phyloP scores from a whole-genome alignment of 352 stramenopile genomes.

The Globisporangium lucens region DNA sequence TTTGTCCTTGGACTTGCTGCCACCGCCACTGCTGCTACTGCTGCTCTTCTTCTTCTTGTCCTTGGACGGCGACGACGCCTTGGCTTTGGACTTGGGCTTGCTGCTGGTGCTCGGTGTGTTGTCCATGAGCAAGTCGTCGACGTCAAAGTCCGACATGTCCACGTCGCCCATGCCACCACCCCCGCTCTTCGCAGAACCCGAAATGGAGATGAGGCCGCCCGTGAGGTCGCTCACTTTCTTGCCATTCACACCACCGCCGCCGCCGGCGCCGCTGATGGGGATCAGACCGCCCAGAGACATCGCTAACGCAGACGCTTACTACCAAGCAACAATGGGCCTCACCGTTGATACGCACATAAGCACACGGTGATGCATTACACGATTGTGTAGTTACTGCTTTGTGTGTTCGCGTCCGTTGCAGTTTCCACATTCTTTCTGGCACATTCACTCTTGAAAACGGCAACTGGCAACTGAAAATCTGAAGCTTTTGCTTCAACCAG shows the following conservation, averaged over 20 bases:
- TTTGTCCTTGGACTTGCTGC: conserved; percentile 9
- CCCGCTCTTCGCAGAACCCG: conserved; percentile 7
- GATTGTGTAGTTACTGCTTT: neutral
- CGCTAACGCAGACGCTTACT: neutral
- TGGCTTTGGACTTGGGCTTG: conserved; percentile 17
- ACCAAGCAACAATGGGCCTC: neutral
- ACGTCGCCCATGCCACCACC: conserved; percentile 17
- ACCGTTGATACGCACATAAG: neutral
- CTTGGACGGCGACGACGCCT: conserved; percentile 19
- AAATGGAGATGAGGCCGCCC: conserved; percentile 58
- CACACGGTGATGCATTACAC: neutral
- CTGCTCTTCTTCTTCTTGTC: conserved; percentile 36
- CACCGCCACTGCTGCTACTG: conserved; percentile 13
- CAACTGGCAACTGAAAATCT: neutral
- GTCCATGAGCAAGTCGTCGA: conserved; percentile 54
- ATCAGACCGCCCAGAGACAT: conserved; percentile 56
- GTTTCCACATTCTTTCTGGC: neutral
- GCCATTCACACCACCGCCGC: neutral
- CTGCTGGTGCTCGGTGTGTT: conserved; percentile 16
- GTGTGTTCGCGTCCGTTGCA: neutral
- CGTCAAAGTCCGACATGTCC: conserved; percentile 25
- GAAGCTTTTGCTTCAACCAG: neutral
- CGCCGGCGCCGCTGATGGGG: conserved; percentile 34
- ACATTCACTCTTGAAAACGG: neutral
- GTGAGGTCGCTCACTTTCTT: conserved; percentile 47